phyloP scores from a whole-genome alignment of 192 early-diverging fungal genomes.

The Backusella macrospora region DNA sequence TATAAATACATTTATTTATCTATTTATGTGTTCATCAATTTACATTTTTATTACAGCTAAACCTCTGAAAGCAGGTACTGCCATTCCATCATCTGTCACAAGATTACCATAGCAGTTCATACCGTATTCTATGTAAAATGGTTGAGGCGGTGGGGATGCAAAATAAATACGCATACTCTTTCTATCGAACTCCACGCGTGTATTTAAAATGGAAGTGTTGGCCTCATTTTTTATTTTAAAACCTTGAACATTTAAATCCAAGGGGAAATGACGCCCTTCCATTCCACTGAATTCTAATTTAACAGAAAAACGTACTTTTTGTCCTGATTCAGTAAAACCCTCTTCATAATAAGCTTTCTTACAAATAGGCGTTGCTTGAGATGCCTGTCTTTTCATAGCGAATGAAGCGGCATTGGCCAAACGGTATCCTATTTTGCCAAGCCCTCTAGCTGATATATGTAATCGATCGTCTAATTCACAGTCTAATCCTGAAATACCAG shows the following conservation, averaged over 20 bases:
- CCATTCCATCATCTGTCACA: conserved; percentile 19
- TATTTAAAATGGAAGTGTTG: background rate
- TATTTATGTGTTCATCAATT: background rate
- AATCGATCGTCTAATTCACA: conserved; percentile 32
- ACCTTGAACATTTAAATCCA: background rate
- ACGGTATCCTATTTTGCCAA: conserved; percentile 19
- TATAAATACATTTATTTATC: background rate
- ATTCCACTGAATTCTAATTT: background rate
- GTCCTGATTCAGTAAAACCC: too few relatives aligned
- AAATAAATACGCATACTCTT: conserved; percentile 3
- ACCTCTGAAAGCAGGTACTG: conserved; percentile 13
- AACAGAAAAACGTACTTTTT: background rate
- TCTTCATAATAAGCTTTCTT: background rate
- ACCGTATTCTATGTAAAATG: conserved; percentile 15
- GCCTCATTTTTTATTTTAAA: background rate
- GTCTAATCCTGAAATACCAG: conserved; percentile 31
- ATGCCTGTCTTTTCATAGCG: background rate
- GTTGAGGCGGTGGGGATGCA: background rate
- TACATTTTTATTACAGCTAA: background rate
- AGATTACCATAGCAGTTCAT: conserved; percentile 19
- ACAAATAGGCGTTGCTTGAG: background rate
- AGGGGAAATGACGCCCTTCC: background rate
- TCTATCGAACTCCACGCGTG: background rate
- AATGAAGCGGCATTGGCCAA: conserved; percentile 14
- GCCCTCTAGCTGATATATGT: conserved; percentile 26